These are phyloP conservation scores for Incumbomyces lentus DNA, from an alignment of 2,329 filamentous ascomycete species.

Conservation along the genomic window DNA sequence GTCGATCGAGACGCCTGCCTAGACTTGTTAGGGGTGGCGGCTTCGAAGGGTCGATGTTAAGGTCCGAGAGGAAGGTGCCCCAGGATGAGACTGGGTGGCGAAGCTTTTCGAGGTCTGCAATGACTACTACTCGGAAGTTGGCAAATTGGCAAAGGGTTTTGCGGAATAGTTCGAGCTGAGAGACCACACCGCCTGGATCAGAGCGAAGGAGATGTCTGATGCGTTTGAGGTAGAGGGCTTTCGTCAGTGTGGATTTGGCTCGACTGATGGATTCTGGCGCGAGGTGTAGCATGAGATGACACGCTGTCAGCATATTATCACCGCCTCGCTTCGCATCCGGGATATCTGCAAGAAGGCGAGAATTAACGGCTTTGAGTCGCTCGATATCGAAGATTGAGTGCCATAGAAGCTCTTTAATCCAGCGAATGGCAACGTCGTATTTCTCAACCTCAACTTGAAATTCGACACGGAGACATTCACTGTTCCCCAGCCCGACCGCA, in stretches of 20 bases:
- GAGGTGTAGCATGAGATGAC: constrained; percentile 69
- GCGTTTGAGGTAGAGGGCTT: constrained; percentile 75
- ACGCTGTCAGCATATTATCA: constrained; percentile 47
- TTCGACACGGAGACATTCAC: constrained; percentile 69
- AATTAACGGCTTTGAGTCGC: constrained; percentile 51
- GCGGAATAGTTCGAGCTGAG: constrained; percentile 67
- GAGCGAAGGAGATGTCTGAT: constrained; percentile 69
- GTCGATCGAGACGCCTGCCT: constrained; percentile 56
- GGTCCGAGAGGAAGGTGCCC: constrained; percentile 50
- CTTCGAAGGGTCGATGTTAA: constrained; percentile 37
- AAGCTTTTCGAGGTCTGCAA: constrained; percentile 68
- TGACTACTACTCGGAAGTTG: constrained; percentile 78
- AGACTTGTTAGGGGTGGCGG: constrained; percentile 53
- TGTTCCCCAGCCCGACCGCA: constrained; percentile 59
- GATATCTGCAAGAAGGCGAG: constrained; percentile 80
- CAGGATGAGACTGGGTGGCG: constrained; percentile 67
- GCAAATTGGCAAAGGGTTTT: constrained; percentile 66
- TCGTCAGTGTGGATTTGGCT: constrained; percentile 72
- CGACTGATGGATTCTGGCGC: constrained; percentile 65
- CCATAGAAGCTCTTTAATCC: constrained; percentile 79
- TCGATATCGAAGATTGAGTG: constrained; percentile 77
- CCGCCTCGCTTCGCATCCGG: constrained; percentile 87
- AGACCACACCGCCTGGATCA: constrained; percentile 65
- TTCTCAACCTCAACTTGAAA: constrained; percentile 84
- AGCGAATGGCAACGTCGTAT: constrained; percentile 69